These are phyloP conservation scores for Funneliformis mosseae DNA, from an alignment of 192 early-diverging fungal species.

Conservation along the genomic window DNA sequence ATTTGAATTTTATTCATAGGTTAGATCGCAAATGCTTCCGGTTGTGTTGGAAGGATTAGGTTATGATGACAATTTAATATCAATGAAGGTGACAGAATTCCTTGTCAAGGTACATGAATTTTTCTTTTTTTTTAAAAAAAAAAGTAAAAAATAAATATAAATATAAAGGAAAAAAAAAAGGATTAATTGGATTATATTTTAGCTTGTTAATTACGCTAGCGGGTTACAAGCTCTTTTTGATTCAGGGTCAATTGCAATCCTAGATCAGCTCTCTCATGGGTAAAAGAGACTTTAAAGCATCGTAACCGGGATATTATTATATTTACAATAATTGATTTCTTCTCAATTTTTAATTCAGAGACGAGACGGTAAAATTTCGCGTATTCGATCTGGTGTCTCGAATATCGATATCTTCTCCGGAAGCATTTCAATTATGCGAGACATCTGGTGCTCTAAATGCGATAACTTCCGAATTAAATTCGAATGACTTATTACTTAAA, in stretches of 20 bases:
- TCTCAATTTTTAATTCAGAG: constrained; percentile 23
- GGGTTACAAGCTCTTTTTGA: constrained; percentile 35
- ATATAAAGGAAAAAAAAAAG: not conserved
- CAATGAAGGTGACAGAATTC: constrained; percentile 37
- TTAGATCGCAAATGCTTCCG: constrained; percentile 40
- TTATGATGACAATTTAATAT: constrained; percentile 39
- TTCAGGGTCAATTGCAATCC: constrained; percentile 22
- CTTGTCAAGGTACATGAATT: constrained; percentile 37
- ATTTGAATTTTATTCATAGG: constrained; percentile 18
- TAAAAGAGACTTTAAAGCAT: not conserved
- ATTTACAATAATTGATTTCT: not conserved
- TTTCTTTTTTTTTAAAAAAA: not conserved
- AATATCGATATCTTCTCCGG: constrained; percentile 42
- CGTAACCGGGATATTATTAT: not conserved
- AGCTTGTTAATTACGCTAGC: constrained; percentile 28
- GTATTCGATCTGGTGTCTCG: constrained; percentile 50
- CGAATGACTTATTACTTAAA: constrained; percentile 44
- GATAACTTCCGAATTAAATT: constrained; percentile 42
- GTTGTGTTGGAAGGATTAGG: constrained; percentile 38
- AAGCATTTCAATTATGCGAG: constrained; percentile 40
- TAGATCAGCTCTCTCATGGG: constrained; percentile 15
- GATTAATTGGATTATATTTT: not conserved
- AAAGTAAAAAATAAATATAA: not conserved
- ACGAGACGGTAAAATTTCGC: constrained; percentile 49
- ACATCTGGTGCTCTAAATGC: constrained; percentile 38